Conservation (phyloP, 75 land plant species). For the Sequoiadendron giganteum region DNA sequence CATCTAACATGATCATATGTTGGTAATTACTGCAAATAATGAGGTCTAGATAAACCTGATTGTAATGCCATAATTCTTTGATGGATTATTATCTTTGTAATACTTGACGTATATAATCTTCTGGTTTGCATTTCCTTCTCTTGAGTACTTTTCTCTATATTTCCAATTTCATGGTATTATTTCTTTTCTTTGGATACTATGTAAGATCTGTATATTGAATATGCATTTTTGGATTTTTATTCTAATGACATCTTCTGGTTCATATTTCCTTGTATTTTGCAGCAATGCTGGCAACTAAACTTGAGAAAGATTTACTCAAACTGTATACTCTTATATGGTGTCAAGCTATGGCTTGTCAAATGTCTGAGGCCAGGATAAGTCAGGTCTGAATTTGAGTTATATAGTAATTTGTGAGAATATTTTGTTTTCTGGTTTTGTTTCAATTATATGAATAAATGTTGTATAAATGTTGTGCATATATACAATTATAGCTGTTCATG, state of each 20-base stretch:
- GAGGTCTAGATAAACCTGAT: not conserved
- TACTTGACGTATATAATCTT: not conserved
- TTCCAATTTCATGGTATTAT: not conserved
- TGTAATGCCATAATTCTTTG: not conserved
- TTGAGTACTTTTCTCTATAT: not conserved
- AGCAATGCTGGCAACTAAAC: constrained; percentile 54
- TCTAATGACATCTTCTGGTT: not conserved
- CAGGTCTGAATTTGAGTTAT: constrained; percentile 15
- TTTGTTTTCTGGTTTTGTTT: not conserved
- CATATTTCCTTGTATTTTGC: not conserved
- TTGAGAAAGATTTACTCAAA: constrained; percentile 85
- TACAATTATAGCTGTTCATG: not conserved
- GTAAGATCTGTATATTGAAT: not conserved
- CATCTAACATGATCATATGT: not conserved
- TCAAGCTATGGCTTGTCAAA: constrained; percentile 90
- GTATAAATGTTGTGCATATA: not conserved
- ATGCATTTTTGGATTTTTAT: not conserved
- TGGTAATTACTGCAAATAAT: not conserved
- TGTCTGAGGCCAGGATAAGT: constrained; percentile 61
- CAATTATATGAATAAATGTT: not conserved
- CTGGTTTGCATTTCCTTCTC: not conserved
- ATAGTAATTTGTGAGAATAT: not conserved
- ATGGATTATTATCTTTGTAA: not conserved
- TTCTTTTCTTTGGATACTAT: not conserved
- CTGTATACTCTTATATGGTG: constrained; percentile 93